Percentiles rank a stretch among this genome's conserved stretches.
Evolutionary conservation across 345 rosid species (phyloP).

Genomic region (Gossypium longicalyx): DNA sequence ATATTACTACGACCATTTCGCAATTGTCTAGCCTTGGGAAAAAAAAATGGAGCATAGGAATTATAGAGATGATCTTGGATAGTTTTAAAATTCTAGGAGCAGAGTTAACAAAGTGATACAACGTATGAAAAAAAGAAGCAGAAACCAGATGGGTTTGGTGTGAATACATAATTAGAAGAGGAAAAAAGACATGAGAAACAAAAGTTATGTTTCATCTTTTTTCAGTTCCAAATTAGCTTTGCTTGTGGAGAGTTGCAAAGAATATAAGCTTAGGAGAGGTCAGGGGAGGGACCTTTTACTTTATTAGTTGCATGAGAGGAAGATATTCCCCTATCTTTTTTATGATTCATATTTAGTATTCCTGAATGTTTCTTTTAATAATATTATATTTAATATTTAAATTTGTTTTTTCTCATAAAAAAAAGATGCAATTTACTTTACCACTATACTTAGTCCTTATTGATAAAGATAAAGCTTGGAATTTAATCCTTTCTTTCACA

Average conservation of each 20-base stretch:
- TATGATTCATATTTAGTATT: no score
- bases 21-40: background rate
- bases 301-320: slow-evolving; percentile 32
- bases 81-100: no score
- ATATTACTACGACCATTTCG: no score
- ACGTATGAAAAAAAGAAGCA: slow-evolving; percentile 15
- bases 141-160: background rate
- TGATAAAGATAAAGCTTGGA: background rate
- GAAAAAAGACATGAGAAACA: slow-evolving; percentile 5
- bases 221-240: slow-evolving; percentile 33
- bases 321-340: background rate
- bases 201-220: slow-evolving; percentile 30
- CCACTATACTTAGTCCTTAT: no score
- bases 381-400: no score
- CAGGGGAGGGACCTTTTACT: slow-evolving; percentile 21
- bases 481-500: background rate
- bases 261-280: slow-evolving; percentile 22
- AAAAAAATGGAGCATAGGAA: background rate
- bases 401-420: no score
- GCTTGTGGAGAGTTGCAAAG: slow-evolving; percentile 53
- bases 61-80: no score
- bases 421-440: no score
- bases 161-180: slow-evolving; percentile 26
- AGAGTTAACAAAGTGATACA: no score
- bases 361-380: no score